These are phyloP conservation scores for Stipa capillata DNA, from an alignment of 176 grass and related monocot genomes.

Conservation along the genomic window DNA sequence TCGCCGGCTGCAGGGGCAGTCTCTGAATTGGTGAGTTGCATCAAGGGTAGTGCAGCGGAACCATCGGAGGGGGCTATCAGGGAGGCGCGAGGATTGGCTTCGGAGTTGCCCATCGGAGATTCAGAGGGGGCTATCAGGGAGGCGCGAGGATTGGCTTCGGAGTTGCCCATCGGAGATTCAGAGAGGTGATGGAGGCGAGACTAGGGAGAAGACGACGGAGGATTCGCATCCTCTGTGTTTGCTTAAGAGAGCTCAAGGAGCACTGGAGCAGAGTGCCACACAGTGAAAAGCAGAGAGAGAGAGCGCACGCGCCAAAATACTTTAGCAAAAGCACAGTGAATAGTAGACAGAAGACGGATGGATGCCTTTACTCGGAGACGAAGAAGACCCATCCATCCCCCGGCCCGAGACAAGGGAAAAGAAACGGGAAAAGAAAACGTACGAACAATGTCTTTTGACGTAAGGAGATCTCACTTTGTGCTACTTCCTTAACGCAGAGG, in stretches of 20 bases:
- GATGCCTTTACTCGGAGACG: no score
- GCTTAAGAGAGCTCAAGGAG: no score
- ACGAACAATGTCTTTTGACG: background rate
- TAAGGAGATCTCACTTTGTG: background rate
- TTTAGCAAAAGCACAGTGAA: no score
- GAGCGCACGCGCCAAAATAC: no score
- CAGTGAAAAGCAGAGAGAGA: no score
- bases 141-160: background rate
- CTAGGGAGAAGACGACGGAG: no score
- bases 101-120: background rate
- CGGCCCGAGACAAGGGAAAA: background rate
- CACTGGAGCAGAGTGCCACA: no score
- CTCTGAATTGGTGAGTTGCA: background rate
- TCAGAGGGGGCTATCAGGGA: background rate
- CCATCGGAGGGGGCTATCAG: background rate
- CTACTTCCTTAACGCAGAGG: background rate
- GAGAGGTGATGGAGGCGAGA: background rate
- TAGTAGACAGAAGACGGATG: background rate
- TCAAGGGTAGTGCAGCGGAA: background rate
- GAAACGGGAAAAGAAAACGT: background rate
- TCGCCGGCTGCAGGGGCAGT: background rate
- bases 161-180: background rate
- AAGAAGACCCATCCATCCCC: no score
- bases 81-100: background rate
- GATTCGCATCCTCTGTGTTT: no score